Conservation (phyloP, 768 basidiomycete species). For the Clitopilus hobsonii region DNA sequence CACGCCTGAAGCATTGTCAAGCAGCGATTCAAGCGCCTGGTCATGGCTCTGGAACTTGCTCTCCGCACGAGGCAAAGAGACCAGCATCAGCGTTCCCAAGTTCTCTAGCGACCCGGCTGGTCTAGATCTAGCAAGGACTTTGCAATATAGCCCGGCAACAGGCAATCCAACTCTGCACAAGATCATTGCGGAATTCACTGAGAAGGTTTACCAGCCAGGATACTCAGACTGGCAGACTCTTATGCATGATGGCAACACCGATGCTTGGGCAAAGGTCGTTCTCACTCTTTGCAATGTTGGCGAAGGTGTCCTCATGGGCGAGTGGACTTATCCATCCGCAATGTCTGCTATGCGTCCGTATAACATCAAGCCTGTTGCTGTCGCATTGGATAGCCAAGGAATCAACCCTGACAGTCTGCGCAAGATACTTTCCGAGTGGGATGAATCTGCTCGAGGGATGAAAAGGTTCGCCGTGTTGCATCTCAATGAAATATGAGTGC, state of each 20-base stretch:
- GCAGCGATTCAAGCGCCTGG: conserved; percentile 28
- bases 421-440: conserved; percentile 60
- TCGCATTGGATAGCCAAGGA: conserved; percentile 68
- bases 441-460: conserved; percentile 49
- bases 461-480: conserved; percentile 35
- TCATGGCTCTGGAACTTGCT: conserved; percentile 62
- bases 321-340: conserved; percentile 73
- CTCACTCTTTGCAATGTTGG: conserved; percentile 63
- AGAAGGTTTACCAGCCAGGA: conserved; percentile 49
- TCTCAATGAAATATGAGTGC: background rate
- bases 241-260: conserved; percentile 66
- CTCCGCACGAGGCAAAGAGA: conserved; percentile 26
- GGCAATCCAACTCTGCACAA: conserved; percentile 55
- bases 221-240: conserved; percentile 58
- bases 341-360: conserved; percentile 30
- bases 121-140: conserved; percentile 55
- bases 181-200: conserved; percentile 55
- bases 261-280: conserved; percentile 58
- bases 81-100: conserved; percentile 56
- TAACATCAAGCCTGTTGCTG: conserved; percentile 42
- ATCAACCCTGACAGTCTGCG: conserved; percentile 62
- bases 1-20: conserved; percentile 43
- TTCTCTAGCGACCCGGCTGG: conserved; percentile 39
- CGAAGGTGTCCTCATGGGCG: conserved; percentile 52
- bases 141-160: conserved; percentile 60